Evolutionary conservation across 352 stramenopile genomes (phyloP).

Genomic region (Elongisporangium undulatum): DNA sequence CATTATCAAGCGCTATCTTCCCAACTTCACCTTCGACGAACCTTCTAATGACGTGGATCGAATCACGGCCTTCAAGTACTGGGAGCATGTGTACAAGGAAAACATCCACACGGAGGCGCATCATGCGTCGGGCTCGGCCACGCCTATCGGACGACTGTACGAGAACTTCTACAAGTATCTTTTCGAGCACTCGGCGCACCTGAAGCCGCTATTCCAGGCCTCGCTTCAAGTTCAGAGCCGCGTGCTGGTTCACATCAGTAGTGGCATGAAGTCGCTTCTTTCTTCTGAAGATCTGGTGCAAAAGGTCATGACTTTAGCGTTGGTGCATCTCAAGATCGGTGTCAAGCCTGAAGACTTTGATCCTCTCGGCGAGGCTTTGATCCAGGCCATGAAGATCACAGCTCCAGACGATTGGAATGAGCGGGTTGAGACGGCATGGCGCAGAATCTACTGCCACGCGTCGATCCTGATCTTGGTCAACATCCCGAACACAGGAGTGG

Average conservation of each 20-base stretch:
- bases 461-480: slow-evolving; percentile 63
- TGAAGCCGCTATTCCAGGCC: slow-evolving; percentile 58
- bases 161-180: slow-evolving; percentile 65
- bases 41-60: slow-evolving; percentile 45
- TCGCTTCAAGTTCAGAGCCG: slow-evolving; percentile 55
- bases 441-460: slow-evolving; percentile 55
- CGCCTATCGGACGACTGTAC: slow-evolving; percentile 51
- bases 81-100: slow-evolving; percentile 62
- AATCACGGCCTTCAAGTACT: slow-evolving; percentile 50
- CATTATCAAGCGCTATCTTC: slow-evolving; percentile 58
- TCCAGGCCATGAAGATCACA: slow-evolving; percentile 54
- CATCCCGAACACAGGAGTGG: slow-evolving; percentile 40
- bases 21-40: slow-evolving; percentile 49
- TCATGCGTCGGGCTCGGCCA: slow-evolving; percentile 31
- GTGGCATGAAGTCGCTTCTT: slow-evolving; percentile 57
- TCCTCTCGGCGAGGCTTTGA: slow-evolving; percentile 46
- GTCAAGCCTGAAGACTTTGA: slow-evolving; percentile 67
- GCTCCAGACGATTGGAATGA: slow-evolving; percentile 44
- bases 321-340: slow-evolving; percentile 63
- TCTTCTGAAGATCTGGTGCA: slow-evolving; percentile 48
- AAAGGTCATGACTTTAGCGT: slow-evolving; percentile 50
- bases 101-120: slow-evolving; percentile 58
- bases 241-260: slow-evolving; percentile 61
- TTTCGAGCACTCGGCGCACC: slow-evolving; percentile 50
- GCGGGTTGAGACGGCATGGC: slow-evolving; percentile 43